These are phyloP conservation scores for Stipa capillata DNA, from an alignment of 176 grass and related monocot species.

Conservation along the genomic window DNA sequence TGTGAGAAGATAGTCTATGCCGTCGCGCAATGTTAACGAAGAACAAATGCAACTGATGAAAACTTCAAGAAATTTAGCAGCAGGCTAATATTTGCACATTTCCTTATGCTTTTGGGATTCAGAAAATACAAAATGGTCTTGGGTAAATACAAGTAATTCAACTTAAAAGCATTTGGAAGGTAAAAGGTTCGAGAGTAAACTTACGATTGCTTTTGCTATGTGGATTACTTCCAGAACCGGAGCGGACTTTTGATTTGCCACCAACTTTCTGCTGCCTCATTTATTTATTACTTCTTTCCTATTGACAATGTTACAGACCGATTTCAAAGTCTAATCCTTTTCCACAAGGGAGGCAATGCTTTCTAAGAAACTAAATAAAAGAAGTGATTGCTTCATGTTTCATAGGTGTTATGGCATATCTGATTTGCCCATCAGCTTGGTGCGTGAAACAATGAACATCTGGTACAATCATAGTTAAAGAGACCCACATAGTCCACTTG, in stretches of 20 bases:
- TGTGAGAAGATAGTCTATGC: not conserved
- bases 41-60: not conserved
- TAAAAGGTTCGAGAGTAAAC: not conserved
- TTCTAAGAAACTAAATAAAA: not conserved
- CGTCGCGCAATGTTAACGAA: not conserved
- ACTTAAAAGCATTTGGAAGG: not conserved
- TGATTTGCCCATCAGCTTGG: not conserved
- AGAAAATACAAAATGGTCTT: not conserved
- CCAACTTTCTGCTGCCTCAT: conserved; percentile 23
- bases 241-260: conserved; percentile 8
- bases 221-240: conserved; percentile 15
- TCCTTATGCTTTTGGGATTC: not conserved
- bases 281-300: conserved; percentile 35
- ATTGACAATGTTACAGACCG: not conserved
- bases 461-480: not conserved
- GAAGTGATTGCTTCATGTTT: not conserved
- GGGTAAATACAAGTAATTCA: not conserved
- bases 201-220: conserved; percentile 33
- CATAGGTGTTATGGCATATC: not conserved
- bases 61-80: not conserved
- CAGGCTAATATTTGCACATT: not conserved
- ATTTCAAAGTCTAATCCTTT: not conserved
- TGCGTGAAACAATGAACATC: not conserved
- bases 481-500: not conserved
- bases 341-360: not conserved